phyloP scores from a whole-genome alignment of 495 filamentous ascomycete species.

The Aspergillus sparsus region DNA sequence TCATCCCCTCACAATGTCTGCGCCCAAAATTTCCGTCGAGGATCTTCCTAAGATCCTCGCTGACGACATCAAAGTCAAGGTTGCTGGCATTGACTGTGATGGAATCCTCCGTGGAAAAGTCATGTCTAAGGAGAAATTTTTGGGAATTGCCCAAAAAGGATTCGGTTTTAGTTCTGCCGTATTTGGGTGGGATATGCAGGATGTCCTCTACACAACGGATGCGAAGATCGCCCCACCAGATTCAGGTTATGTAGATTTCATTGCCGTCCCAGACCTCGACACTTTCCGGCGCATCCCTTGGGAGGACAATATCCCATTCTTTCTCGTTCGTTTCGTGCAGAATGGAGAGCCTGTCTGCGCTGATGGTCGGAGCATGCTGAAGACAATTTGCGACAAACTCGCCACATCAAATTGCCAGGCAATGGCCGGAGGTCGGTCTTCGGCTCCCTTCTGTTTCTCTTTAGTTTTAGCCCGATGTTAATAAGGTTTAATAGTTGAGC shows the following conservation, averaged over 20 bases:
- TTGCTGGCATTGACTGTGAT: conserved; percentile 85
- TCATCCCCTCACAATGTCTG: conserved; percentile 12
- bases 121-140: conserved; percentile 90
- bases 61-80: conserved; percentile 78
- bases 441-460: background rate
- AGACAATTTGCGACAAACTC: conserved; percentile 62
- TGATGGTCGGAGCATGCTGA: conserved; percentile 73
- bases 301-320: conserved; percentile 91
- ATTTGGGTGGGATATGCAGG: conserved; percentile 97
- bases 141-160: conserved; percentile 72
- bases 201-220: conserved; percentile 77
- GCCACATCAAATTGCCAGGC: conserved; percentile 62
- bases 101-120: conserved; percentile 86
- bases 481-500: conserved; percentile 61
- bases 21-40: conserved; percentile 29
- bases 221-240: conserved; percentile 80
- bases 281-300: conserved; percentile 84
- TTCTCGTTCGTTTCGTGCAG: conserved; percentile 76
- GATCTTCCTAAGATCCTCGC: conserved; percentile 57
- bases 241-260: conserved; percentile 83
- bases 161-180: conserved; percentile 95
- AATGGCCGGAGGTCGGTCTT: conserved; percentile 75
- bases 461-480: background rate
- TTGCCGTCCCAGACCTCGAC: conserved; percentile 73
- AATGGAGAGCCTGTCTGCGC: conserved; percentile 59